Base-by-base conservation (phyloP, 345 rosid species). In the Melastoma malabathricum region DNA sequence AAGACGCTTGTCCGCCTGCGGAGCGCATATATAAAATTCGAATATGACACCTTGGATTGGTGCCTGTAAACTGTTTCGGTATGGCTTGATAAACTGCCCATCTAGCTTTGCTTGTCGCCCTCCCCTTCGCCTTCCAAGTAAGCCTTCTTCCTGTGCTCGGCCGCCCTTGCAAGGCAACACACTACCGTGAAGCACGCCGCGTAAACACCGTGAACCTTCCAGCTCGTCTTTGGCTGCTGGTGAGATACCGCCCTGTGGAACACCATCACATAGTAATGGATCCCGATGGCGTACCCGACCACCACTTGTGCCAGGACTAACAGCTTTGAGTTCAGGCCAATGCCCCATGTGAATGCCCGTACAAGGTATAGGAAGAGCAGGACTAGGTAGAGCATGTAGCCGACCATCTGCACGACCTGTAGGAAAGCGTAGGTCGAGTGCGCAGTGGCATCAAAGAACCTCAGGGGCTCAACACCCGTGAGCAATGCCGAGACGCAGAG, bases 101-200 rank as follows among this genome's bases (percentile, higher is more conserved):
- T 17, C 75, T 56, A 90, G 25, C 77, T 88, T 68, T 82, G 79
- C 84, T 92, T 92, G n/a, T 88, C 92, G 57, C 88, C 99, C 49
- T 79, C 94, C 16, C 90, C 97, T 1, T 90, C 82, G n/a, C 83
- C 95, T 68, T 77, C 86, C 74, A 81, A 47, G 63, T 87, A 93
- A 52, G 90, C 82, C 66, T 88, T 93, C 84, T 93, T 93, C 59
- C 86, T 78, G 72, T 86, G 55, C 59, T 93, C 99, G 8, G 89
- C 41, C 2, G 41, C 89, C 18, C 47, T 70, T 13, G 83, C 72
- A 3, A 77, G 58, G 67, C 88, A 16, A 64, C 94, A 84, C 59
- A 85, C 74, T 23, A 71, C 34, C 51, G 87, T 83, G 49, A 92
- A 92, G 61, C 95, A 88, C 72, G 84, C 72, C 84, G 95, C 97